phyloP scores from a whole-genome alignment of 2,329 filamentous ascomycete genomes.

The Pseudocercospora crystallina region DNA sequence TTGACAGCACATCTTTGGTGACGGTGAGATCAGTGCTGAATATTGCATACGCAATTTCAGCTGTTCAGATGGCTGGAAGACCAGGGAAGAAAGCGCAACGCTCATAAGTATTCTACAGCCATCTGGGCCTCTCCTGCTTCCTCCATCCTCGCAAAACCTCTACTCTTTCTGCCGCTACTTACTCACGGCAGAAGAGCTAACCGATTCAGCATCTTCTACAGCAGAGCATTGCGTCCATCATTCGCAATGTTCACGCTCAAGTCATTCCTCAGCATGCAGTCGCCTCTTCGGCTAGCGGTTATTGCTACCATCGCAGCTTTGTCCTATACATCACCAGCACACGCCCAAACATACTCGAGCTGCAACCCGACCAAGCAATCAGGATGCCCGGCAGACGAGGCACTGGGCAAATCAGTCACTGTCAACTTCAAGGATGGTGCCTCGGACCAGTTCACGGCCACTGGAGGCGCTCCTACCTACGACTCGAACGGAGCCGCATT shows the following conservation, averaged over 20 bases:
- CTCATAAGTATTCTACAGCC: too few relatives aligned
- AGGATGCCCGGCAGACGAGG: slow-evolving; percentile 71
- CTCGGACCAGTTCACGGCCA: slow-evolving; percentile 75
- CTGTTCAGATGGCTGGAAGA: too few relatives aligned
- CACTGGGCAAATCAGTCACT: slow-evolving; percentile 76
- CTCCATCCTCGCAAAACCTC: slow-evolving; percentile 3
- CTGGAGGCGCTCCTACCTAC: slow-evolving; percentile 68
- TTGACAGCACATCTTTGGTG: too few relatives aligned
- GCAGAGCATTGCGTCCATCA: not conserved
- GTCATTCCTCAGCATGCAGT: slow-evolving; percentile 32
- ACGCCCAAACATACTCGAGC: slow-evolving; percentile 55
- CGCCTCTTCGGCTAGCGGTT: slow-evolving; percentile 37
- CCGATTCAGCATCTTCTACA: slow-evolving; percentile 1
- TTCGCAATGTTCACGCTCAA: slow-evolving; percentile 27
- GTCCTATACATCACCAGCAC: slow-evolving; percentile 40
- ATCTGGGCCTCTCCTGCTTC: not conserved
- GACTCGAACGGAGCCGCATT: slow-evolving; percentile 75
- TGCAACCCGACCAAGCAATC: slow-evolving; percentile 58
- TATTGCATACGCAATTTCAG: too few relatives aligned
- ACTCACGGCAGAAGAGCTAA: not conserved
- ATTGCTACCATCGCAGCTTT: slow-evolving; percentile 39
- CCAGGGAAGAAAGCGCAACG: too few relatives aligned
- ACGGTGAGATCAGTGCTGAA: too few relatives aligned
- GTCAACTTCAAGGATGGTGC: slow-evolving; percentile 79
- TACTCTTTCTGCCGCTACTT: not conserved